Conservation (phyloP, 495 filamentous ascomycete species). For the Bacidia rubella region DNA sequence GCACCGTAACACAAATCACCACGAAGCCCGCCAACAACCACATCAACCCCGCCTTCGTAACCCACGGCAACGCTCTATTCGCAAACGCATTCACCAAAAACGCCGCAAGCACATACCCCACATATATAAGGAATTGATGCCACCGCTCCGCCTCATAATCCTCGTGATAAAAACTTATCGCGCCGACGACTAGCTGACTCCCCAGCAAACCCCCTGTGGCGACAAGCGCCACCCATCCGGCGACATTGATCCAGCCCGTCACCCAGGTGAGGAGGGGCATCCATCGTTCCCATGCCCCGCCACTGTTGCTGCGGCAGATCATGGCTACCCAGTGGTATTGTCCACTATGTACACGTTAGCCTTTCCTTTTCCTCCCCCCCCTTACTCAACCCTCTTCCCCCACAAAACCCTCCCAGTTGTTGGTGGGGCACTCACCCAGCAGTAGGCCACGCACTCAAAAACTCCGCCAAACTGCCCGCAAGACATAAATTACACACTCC, state of each 20-base stretch:
- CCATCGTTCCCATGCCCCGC: constrained; percentile 42
- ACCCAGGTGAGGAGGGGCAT: constrained; percentile 53
- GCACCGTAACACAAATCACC: constrained; percentile 54
- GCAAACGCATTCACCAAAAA: constrained; percentile 56
- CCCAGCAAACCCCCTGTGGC: constrained; percentile 35
- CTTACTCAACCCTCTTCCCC: too few species aligned
- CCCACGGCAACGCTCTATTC: constrained; percentile 45
- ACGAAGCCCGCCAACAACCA: constrained; percentile 57
- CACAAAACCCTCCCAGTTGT: too few species aligned
- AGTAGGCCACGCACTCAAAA: constrained; percentile 59
- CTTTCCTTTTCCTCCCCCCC: too few species aligned
- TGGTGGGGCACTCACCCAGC: too few species aligned
- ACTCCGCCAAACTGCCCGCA: constrained; percentile 57
- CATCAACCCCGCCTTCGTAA: constrained; percentile 50
- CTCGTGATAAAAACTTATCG: constrained; percentile 30
- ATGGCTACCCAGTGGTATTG: constrained; percentile 70
- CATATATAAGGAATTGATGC: constrained; percentile 67
- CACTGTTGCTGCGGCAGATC: too few species aligned
- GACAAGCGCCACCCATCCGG: constrained; percentile 53
- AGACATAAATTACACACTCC: constrained; percentile 62
- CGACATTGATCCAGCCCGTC: constrained; percentile 64
- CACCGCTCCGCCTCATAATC: constrained; percentile 36
- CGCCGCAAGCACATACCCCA: constrained; percentile 47
- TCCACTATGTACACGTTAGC: too few species aligned
- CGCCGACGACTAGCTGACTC: constrained; percentile 33